Conservation (phyloP, 2,329 filamentous ascomycete genomes). For the Aschersonia sp. region DNA sequence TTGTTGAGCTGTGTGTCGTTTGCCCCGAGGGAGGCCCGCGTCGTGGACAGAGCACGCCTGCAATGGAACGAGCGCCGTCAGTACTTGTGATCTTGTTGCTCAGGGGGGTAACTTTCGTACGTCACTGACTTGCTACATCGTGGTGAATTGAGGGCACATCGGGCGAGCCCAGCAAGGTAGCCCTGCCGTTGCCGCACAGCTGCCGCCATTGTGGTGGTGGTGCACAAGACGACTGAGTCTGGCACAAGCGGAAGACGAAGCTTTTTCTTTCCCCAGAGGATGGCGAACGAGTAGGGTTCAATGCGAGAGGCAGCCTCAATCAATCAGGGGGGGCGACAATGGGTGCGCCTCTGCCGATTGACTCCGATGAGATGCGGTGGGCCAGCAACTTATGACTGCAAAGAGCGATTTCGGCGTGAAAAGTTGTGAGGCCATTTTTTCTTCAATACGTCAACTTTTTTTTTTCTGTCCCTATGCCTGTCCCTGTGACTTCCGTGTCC, state of each 20-base stretch:
- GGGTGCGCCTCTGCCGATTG: too few relatives aligned
- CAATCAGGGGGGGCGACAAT: too few relatives aligned
- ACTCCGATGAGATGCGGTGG: too few relatives aligned
- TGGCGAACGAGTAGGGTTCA: not conserved
- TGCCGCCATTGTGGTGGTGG: constrained; percentile 7
- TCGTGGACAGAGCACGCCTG: too few relatives aligned
- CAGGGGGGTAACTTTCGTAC: not conserved
- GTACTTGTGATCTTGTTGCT: too few relatives aligned
- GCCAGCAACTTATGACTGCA: not conserved
- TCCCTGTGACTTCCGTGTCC: constrained; percentile 18
- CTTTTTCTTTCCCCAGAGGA: not conserved
- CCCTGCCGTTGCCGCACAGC: constrained; percentile 7
- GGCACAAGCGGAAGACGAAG: not conserved
- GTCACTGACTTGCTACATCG: constrained; percentile 5
- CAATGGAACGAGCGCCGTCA: too few relatives aligned
- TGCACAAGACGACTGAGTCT: not conserved
- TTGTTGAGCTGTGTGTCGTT: constrained; percentile 57
- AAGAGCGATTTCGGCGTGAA: constrained; percentile 14
- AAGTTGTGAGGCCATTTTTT: constrained; percentile 10
- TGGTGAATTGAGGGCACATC: constrained; percentile 4
- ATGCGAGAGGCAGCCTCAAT: too few relatives aligned
- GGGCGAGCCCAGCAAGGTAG: constrained; percentile 6
- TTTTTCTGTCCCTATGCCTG: constrained; percentile 18
- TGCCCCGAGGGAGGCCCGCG: constrained; percentile 16
- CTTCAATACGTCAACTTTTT: not conserved